phyloP scores from a whole-genome alignment of 306 rosid species.

The Leucaena leucocephala region DNA sequence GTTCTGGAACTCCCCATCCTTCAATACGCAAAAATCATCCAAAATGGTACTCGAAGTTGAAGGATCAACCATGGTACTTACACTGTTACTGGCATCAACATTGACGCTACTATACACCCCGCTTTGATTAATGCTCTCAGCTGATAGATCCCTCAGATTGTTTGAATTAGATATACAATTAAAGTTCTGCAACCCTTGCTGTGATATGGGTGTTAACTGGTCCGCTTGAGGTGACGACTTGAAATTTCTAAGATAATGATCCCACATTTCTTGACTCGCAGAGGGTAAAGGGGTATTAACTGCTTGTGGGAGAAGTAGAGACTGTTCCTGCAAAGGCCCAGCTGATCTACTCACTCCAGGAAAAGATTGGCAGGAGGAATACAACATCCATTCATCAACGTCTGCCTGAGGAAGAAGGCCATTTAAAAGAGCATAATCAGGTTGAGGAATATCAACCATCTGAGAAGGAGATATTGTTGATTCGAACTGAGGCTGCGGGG shows the following conservation, averaged over 20 bases:
- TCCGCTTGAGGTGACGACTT: constrained; percentile 49
- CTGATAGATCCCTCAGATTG: constrained; percentile 56
- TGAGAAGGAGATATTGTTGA: constrained; percentile 47
- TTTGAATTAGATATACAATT: constrained; percentile 36
- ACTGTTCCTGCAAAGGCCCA: constrained; percentile 53
- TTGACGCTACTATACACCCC: constrained; percentile 54
- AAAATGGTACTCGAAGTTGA: constrained; percentile 65
- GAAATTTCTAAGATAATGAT: constrained; percentile 43
- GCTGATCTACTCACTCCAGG: constrained; percentile 53
- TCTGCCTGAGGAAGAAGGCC: constrained; percentile 55
- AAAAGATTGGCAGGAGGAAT: constrained; percentile 37
- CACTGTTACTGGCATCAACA: constrained; percentile 50
- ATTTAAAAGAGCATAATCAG: constrained; percentile 47
- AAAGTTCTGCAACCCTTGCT: constrained; percentile 44
- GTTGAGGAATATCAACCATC: constrained; percentile 49
- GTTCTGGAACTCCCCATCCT: constrained; percentile 54
- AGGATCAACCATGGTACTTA: constrained; percentile 53
- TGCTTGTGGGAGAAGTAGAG: constrained; percentile 47
- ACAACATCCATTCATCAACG: constrained; percentile 54
- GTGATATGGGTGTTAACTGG: constrained; percentile 49
- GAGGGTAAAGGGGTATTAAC: constrained; percentile 50
- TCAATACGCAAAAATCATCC: constrained; percentile 55
- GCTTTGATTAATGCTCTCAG: constrained; percentile 76
- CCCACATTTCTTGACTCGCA: constrained; percentile 63
- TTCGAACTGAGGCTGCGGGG: constrained; percentile 56